Base-by-base conservation (phyloP, 768 basidiomycete species). In the Hypholoma sublateritium region DNA sequence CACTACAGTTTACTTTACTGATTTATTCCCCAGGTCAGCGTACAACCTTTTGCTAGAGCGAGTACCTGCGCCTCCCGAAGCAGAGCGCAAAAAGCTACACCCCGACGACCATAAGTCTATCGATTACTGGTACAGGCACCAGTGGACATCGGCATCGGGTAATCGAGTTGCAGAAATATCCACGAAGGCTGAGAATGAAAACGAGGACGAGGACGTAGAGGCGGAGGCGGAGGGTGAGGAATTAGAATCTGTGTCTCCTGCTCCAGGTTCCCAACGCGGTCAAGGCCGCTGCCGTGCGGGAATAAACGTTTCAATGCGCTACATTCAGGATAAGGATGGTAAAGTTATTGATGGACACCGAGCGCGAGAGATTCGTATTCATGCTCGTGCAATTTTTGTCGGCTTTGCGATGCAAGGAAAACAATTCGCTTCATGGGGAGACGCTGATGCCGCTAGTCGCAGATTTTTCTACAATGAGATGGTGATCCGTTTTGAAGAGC, bases 241-340 rank as follows among this genome's bases (percentile, higher is more conserved):
- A 11, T 36, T 46, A 34, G 17, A 14, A 11, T 22, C 52, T 28
- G 21, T 35, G 21, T 53, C 57, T 32, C 42, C 52, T 49, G 51
- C 44, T 46, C 44, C 52, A 37, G 44, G 43, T 48, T 24, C 28
- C 22, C 43, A 24, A 37, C 51, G 51, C 24, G 57, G 57, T 34
- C 42, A 43, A 54, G 35, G 52, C 39, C 53, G 43, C 19, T 45
- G 32, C 21, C 28, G 43, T 34, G 36, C 41, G 48, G 57, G 57
- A 25, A 53, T 53, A 46, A 58, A 58, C 35, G 51, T 58, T 19
- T 14, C 45, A 32, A 58, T 58, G 57, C 36, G 46, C 8, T 54
- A 58, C 36, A 48, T 58, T 5, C 35, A 41, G 46, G 24, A 41
- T 39, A 21, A 56, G 24, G 37, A 50, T 44, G 47, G 55, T 39